Base-by-base conservation (phyloP, 1,284 basidiomycete genomes). In the Puccinia triticina region DNA sequence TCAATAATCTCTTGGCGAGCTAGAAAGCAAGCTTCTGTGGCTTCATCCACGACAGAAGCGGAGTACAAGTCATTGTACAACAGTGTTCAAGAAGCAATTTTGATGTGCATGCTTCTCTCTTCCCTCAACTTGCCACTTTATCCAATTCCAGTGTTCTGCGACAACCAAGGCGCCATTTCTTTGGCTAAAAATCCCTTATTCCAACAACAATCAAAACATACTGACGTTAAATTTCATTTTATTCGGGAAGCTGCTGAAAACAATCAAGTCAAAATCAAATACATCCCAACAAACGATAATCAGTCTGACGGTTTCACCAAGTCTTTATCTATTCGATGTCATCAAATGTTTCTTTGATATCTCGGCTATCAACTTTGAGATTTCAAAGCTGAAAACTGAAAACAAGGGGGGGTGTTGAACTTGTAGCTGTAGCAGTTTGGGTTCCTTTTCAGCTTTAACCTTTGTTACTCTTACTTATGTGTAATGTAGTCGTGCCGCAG, bases 21-120 rank as follows among this genome's bases (percentile, higher is more conserved):
- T 21, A 23, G 75, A 23, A 64, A 78, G n/a, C 84, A 84, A 67
- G 48, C 57, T 0, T 29, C 61, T 0, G 81, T 84, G 5, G 8
- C 61, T 4, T 32, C 57, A n/a, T 84, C 73, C 26, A 82, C 77
- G 7, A 80, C 73, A 1, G 69, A 81, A 21, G 72, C 72, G 7
- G 50, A 74, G 26, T 74, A 74, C 29, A 4, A 29, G 12, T 29
- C 72, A 4, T 23, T 48, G 21, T 72, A 46, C 46, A 12, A 72
- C 23, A 40, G 69, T 40, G 26, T 29, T 26, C 50, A 74, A 26
- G 29, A 57, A 57, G 21, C 55, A 4, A 29, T 57, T 5, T 74
- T 50, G 50, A 7, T 74, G 18, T 10, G 11, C 2, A 16, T 26
- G 4, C n/a, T 46, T n/a, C 26, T 72, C 10, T 2, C 3, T 5